Conservation (phyloP, 1,139 yeast species). For the Kodamaea anthophila region DNA sequence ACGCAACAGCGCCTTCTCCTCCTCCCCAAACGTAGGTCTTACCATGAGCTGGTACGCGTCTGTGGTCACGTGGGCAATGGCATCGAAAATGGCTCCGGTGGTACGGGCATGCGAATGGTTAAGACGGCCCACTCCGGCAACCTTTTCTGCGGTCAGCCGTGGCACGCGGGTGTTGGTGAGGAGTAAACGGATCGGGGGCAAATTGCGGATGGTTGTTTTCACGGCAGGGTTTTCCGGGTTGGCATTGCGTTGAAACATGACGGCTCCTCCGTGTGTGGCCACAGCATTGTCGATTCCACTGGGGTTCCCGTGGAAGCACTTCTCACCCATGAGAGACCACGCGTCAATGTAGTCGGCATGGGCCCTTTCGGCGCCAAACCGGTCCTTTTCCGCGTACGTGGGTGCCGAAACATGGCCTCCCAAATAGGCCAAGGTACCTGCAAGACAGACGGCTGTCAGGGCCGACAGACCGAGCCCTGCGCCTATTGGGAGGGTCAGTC, state of each 20-base stretch:
- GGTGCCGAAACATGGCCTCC: conserved; percentile 49
- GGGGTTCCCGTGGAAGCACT: conserved; percentile 94
- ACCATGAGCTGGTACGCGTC: conserved; percentile 64
- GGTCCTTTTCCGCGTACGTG: conserved; percentile 19
- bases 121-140: conserved; percentile 64
- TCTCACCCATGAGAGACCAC: conserved; percentile 93
- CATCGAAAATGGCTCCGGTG: conserved; percentile 54
- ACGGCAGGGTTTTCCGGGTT: conserved; percentile 50
- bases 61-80: conserved; percentile 61
- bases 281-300: conserved; percentile 97
- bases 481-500: conserved; percentile 89
- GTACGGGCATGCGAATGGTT: conserved; percentile 50
- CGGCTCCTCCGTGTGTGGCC: conserved; percentile 95
- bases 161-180: conserved; percentile 84
- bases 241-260: conserved; percentile 67
- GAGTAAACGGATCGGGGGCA: conserved; percentile 70
- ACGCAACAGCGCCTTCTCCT: conserved; percentile 42
- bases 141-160: conserved; percentile 79
- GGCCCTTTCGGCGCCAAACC: conserved; percentile 22
- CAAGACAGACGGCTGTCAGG: conserved; percentile 76
- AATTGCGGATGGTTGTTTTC: conserved; percentile 59
- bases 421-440: conserved; percentile 64
- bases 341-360: conserved; percentile 62
- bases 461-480: conserved; percentile 98
- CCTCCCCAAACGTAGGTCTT: conserved; percentile 42